Conservation (phyloP, 2,329 filamentous ascomycete species). For the Trichoderma lentiforme region DNA sequence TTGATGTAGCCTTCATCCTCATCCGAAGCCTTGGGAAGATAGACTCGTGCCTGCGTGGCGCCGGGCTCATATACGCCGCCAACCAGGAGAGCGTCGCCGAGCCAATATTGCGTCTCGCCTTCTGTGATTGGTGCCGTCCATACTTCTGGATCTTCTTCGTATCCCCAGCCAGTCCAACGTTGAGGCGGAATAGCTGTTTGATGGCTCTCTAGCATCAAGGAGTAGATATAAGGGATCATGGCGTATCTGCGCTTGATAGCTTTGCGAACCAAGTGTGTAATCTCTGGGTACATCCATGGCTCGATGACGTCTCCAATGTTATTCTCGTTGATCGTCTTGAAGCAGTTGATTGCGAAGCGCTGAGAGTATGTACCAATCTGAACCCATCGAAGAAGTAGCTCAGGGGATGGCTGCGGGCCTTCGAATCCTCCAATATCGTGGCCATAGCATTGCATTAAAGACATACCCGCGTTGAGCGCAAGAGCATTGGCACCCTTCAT, state of each 20-base stretch:
- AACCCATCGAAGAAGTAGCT: constrained; percentile 69
- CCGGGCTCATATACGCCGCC: constrained; percentile 65
- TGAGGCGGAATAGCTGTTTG: constrained; percentile 60
- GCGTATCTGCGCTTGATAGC: constrained; percentile 69
- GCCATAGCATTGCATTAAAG: constrained; percentile 65
- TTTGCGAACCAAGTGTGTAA: constrained; percentile 58
- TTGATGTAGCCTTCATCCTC: constrained; percentile 60
- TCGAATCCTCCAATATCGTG: constrained; percentile 76
- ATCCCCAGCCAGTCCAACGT: constrained; percentile 71
- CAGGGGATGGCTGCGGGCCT: constrained; percentile 67
- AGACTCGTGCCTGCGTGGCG: constrained; percentile 52
- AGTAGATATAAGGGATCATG: constrained; percentile 69
- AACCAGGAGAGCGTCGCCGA: constrained; percentile 63
- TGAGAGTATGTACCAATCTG: constrained; percentile 68
- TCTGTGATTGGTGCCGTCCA: constrained; percentile 59
- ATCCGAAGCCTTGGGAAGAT: constrained; percentile 57
- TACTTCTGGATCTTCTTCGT: constrained; percentile 62
- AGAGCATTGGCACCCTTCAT: constrained; percentile 71
- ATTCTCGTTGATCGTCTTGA: constrained; percentile 68
- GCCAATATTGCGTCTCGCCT: constrained; percentile 71
- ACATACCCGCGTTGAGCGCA: constrained; percentile 65
- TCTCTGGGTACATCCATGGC: constrained; percentile 73
- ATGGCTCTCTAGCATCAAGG: constrained; percentile 60
- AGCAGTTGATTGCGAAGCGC: constrained; percentile 74
- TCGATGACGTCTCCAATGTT: constrained; percentile 70